Evolutionary conservation across 345 rosid species (phyloP), one percentile per base, ranked within the genome.

Genomic region (Populus simonii): DNA sequence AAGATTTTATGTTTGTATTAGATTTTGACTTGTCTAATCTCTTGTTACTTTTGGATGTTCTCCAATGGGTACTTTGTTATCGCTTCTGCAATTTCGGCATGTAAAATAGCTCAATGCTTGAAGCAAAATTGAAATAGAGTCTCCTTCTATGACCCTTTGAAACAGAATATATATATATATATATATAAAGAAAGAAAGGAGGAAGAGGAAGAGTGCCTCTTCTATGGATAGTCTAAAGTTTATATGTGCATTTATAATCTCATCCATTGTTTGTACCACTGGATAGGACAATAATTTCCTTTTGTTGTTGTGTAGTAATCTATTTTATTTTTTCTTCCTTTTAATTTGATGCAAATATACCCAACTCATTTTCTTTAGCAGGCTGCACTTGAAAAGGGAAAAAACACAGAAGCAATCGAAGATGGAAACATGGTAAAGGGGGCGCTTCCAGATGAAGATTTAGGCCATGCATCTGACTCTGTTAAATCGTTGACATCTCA

Each of bases 341-440:
- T 51, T 39, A 27, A 27, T 72, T 59, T 29, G 17, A 45, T 70
- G 47, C 73, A 13, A 73, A 72, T 57, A 13, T 59, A 51, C 55
- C 71, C 62, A 41, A 41, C 43, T 3, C 38, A 35, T 75, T 68
- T 20, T 16, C 43, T 66, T 67, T 74, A 45, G 80, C 82, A 96
- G 97, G 94, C 97, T 89, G 84, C 92, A 80, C 79, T 86, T 78
- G 97, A 91, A 78, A 93, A 90, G 83, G 89, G 86, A 74, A 89
- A 84, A 72, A 86, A 80, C 73, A 75, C 76, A 36, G 97, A 90
- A 62, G 85, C 74, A 29, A 69, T 69, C 35, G 82, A 71, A 51
- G 89, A 85, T 82, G 86, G 81, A 65, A 86, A 85, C 66, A 74
- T 39, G 7, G 74, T 80, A 72, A 82, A 51, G 61, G 91, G 88